Conservation (phyloP, 352 stramenopile genomes). For the Phytophthora megakarya region DNA sequence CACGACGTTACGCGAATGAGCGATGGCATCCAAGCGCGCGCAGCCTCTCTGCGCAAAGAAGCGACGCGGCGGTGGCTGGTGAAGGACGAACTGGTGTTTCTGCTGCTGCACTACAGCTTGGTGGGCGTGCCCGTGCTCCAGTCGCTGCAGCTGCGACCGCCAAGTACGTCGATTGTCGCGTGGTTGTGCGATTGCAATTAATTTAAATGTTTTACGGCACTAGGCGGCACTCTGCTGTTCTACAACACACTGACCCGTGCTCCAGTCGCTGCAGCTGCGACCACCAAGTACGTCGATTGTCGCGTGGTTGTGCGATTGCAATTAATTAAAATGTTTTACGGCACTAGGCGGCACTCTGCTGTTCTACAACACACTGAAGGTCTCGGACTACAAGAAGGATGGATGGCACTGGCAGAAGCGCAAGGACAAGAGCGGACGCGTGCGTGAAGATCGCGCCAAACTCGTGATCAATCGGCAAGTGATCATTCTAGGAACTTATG, state of each 20-base stretch:
- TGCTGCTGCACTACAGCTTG: slow-evolving; percentile 60
- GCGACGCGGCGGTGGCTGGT: slow-evolving; percentile 76
- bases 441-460: slow-evolving; percentile 83
- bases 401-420: slow-evolving; percentile 87
- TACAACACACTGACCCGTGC: slow-evolving; percentile 69
- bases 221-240: slow-evolving; percentile 74
- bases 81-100: slow-evolving; percentile 83
- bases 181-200: neutral
- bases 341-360: slow-evolving; percentile 65
- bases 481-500: slow-evolving; percentile 83
- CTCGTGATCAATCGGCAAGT: slow-evolving; percentile 84
- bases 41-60: slow-evolving; percentile 43
- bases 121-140: slow-evolving; percentile 48
- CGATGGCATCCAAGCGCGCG: slow-evolving; percentile 39
- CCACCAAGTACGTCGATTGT: slow-evolving; percentile 58
- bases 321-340: slow-evolving; percentile 1
- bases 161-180: slow-evolving; percentile 51
- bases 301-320: neutral
- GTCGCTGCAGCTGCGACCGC: slow-evolving; percentile 51
- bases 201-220: slow-evolving; percentile 1
- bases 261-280: slow-evolving; percentile 49
- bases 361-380: slow-evolving; percentile 66
- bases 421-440: slow-evolving; percentile 79
- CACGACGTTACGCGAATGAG: slow-evolving; percentile 37
- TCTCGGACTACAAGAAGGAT: slow-evolving; percentile 86